Percentiles rank a stretch among this genome's conserved stretches.
These are phyloP conservation scores for Fusarium denticulatum DNA, from an alignment of 2,329 filamentous ascomycete species.

Conservation along the genomic window DNA sequence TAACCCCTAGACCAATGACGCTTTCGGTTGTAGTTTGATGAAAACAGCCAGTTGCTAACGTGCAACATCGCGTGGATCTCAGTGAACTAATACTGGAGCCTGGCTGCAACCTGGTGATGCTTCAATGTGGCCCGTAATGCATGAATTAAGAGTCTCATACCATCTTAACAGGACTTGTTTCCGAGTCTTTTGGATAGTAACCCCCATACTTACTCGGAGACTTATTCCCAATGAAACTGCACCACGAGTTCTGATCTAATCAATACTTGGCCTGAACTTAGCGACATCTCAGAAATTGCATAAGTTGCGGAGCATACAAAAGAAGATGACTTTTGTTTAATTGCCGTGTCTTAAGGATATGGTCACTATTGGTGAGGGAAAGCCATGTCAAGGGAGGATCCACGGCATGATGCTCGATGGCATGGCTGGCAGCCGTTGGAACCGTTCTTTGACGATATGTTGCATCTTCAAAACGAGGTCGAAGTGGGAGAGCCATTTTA, in stretches of 20 bases:
- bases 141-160: not conserved
- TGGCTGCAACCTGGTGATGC: not conserved
- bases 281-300: not conserved
- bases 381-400: not conserved
- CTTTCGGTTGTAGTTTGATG: not conserved
- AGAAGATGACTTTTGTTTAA: too few relatives aligned
- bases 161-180: rapidly evolving
- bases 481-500: too few relatives aligned
- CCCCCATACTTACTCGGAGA: not conserved
- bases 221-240: not conserved
- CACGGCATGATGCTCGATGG: not conserved
- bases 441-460: not conserved
- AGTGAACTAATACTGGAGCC: too few relatives aligned
- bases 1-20: conserved; percentile 27
- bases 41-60: not conserved
- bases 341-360: not conserved
- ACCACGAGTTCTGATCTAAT: not conserved
- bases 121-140: too few relatives aligned
- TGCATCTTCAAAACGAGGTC: not conserved
- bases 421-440: not conserved
- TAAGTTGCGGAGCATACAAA: too few relatives aligned
- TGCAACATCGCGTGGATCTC: rapidly evolving
- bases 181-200: not conserved
- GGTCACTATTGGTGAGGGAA: not conserved
- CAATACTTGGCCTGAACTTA: too few relatives aligned